Conservation (phyloP, 495 filamentous ascomycete genomes). For the Tuber brumale region DNA sequence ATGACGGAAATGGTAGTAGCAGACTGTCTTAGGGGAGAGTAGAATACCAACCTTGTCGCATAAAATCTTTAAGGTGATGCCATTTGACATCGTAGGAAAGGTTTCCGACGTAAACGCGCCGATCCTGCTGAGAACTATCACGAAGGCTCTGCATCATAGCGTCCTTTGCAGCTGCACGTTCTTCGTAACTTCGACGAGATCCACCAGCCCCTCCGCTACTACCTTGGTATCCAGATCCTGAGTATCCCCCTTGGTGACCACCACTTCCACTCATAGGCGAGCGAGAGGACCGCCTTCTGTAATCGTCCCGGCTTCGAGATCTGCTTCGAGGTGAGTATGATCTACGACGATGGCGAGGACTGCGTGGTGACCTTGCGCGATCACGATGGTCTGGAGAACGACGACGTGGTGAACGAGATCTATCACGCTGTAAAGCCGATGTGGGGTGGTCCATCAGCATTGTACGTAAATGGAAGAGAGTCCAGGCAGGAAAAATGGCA, state of each 20-base stretch:
- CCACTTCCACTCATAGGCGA: constrained; percentile 77
- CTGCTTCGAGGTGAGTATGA: constrained; percentile 91
- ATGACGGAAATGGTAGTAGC: not conserved
- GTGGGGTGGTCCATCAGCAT: constrained; percentile 44
- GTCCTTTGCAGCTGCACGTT: constrained; percentile 77
- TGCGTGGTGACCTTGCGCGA: constrained; percentile 51
- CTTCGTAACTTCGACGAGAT: constrained; percentile 69
- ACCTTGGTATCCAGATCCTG: constrained; percentile 54
- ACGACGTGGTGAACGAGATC: constrained; percentile 86
- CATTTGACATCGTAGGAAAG: constrained; percentile 99
- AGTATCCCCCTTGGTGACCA: constrained; percentile 57
- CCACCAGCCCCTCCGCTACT: constrained; percentile 58
- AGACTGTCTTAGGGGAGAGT: constrained; percentile 2
- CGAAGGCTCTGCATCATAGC: constrained; percentile 91
- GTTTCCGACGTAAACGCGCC: constrained; percentile 98
- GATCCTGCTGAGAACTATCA: constrained; percentile 94
- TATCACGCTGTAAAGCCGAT: constrained; percentile 66
- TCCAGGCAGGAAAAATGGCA: constrained; percentile 45
- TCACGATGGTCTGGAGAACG: constrained; percentile 52
- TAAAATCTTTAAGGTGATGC: constrained; percentile 99
- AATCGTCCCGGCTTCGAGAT: constrained; percentile 83
- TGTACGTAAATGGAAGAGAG: constrained; percentile 45
- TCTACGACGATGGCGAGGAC: constrained; percentile 65
- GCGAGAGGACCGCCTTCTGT: constrained; percentile 70
- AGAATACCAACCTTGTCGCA: constrained; percentile 85